Conservation (phyloP, 768 basidiomycete species). For the Tricholoma matsutake region DNA sequence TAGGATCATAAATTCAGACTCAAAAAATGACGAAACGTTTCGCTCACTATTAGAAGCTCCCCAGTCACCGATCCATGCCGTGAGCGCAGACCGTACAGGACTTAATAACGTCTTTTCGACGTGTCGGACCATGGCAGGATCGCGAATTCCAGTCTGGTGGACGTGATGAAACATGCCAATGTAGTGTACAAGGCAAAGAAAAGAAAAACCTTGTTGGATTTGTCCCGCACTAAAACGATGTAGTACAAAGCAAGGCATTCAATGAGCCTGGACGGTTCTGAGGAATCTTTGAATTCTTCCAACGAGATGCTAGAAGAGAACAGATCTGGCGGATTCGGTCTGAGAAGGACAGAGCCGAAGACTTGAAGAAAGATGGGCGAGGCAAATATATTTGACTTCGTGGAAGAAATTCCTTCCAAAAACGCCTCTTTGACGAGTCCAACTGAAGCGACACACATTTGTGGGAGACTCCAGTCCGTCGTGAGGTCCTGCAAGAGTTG, state of each 20-base stretch:
- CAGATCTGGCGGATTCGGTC: slow-evolving; percentile 51
- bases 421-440: slow-evolving; percentile 68
- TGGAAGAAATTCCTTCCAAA: slow-evolving; percentile 42
- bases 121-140: slow-evolving; percentile 38
- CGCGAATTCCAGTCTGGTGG: slow-evolving; percentile 50
- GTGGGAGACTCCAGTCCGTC: slow-evolving; percentile 47
- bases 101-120: slow-evolving; percentile 43
- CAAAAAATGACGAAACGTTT: background rate
- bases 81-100: slow-evolving; percentile 40
- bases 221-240: slow-evolving; percentile 57
- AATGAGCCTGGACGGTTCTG: slow-evolving; percentile 58
- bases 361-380: slow-evolving; percentile 52
- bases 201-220: slow-evolving; percentile 46
- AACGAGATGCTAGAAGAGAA: slow-evolving; percentile 36
- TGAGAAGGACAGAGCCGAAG: slow-evolving; percentile 60
- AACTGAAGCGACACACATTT: slow-evolving; percentile 67
- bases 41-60: slow-evolving; percentile 23
- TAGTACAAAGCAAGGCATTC: slow-evolving; percentile 72
- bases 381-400: slow-evolving; percentile 44
- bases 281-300: slow-evolving; percentile 47
- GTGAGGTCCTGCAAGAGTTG: slow-evolving; percentile 55
- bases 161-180: background rate
- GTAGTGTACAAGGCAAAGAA: background rate
- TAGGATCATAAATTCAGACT: background rate
- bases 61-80: slow-evolving; percentile 29